phyloP scores from a whole-genome alignment of 768 basidiomycete species.

The Pholiota conissans region DNA sequence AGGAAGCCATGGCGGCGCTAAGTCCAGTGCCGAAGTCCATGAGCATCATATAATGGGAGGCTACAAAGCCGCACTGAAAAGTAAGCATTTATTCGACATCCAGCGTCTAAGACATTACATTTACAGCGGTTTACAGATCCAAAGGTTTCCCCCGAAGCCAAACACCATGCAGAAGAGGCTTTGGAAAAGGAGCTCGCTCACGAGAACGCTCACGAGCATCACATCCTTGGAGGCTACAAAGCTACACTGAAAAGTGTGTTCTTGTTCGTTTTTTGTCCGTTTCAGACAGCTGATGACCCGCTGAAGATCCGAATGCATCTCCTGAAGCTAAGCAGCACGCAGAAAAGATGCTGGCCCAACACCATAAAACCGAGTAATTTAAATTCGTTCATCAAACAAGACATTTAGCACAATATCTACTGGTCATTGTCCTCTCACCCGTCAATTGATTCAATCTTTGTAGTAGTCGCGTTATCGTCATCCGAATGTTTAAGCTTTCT shows the following conservation, averaged over 20 bases:
- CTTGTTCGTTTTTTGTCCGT: neutral
- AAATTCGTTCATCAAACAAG: no score
- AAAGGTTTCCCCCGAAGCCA: constrained; percentile 19
- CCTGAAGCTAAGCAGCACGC: no score
- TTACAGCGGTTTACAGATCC: constrained; percentile 16
- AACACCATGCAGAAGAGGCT: constrained; percentile 21
- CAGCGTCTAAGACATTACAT: neutral
- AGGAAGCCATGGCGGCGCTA: neutral
- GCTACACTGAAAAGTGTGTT: neutral
- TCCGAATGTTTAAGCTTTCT: no score
- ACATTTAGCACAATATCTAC: no score
- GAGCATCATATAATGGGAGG: constrained; percentile 24
- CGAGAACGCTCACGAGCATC: no score
- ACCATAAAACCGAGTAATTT: no score
- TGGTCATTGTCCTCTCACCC: no score
- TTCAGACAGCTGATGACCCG: no score
- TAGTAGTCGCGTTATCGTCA: neutral
- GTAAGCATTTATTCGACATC: constrained; percentile 10
- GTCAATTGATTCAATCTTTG: neutral
- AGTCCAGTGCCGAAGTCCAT: neutral
- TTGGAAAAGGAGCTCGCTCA: constrained; percentile 5
- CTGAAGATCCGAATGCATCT: no score
- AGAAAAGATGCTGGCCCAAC: no score
- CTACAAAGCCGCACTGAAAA: constrained; percentile 31
- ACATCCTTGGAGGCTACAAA: neutral